Percentiles rank a stretch among this genome's conserved stretches.
Evolutionary conservation across 345 rosid species (phyloP).

Genomic region (Salix viminalis): DNA sequence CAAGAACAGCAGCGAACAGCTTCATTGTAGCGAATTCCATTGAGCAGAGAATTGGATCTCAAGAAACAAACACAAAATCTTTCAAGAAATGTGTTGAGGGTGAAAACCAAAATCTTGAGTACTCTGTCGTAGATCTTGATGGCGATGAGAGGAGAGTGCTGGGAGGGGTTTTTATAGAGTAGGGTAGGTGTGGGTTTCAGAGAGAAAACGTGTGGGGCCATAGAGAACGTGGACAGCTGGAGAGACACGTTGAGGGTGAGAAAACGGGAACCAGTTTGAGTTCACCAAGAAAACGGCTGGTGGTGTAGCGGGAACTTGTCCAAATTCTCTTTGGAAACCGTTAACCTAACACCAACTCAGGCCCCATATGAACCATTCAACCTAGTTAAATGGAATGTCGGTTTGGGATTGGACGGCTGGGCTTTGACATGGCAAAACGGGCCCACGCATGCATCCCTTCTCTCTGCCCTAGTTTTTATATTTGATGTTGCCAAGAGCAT

Average conservation of each 20-base stretch:
- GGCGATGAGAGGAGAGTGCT: not conserved
- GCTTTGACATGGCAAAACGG: no score
- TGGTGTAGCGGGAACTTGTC: not conserved
- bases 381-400: no score
- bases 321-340: not conserved
- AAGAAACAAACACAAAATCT: not conserved
- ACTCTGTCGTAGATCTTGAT: not conserved
- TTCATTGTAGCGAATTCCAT: constrained; percentile 6
- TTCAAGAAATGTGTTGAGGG: not conserved
- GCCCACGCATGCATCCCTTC: no score
- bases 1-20: not conserved
- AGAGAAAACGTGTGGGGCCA: constrained; percentile 5
- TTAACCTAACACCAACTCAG: not conserved
- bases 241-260: not conserved
- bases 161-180: not conserved
- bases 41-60: not conserved
- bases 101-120: not conserved
- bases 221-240: constrained; percentile 14
- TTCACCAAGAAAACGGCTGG: constrained; percentile 7
- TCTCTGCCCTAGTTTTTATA: no score
- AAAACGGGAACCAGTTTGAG: not conserved
- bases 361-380: not conserved
- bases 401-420: no score
- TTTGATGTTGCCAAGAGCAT: no score
- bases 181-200: not conserved